phyloP scores from a whole-genome alignment of 208 protist species.

The Herpetomonas tarakana region DNA sequence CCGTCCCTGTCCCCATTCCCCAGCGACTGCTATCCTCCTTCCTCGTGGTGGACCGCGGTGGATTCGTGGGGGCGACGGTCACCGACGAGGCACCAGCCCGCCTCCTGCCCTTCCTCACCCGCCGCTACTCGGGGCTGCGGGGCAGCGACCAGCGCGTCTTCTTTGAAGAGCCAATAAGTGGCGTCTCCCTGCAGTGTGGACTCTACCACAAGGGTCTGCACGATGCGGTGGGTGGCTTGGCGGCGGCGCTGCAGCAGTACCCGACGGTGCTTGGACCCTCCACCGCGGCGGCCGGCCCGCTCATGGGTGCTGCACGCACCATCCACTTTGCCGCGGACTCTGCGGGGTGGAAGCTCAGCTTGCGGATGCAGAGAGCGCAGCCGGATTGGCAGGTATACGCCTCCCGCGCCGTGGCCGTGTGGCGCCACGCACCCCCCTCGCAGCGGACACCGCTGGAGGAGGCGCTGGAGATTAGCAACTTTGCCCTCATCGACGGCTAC shows the following conservation, averaged over 20 bases:
- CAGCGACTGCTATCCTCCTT: too few species aligned
- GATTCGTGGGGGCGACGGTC: background rate
- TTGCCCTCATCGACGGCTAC: slow-evolving; percentile 4
- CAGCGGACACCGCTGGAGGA: background rate
- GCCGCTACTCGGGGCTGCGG: slow-evolving; percentile 15
- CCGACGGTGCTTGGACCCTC: background rate
- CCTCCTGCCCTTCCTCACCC: slow-evolving; percentile 18
- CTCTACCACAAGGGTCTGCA: slow-evolving; percentile 20
- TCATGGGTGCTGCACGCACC: background rate
- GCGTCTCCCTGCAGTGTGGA: slow-evolving; percentile 24
- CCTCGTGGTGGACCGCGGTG: background rate
- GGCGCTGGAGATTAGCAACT: too few species aligned
- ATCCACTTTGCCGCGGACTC: slow-evolving; percentile 13
- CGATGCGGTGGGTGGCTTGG: slow-evolving; percentile 23
- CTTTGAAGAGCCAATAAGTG: slow-evolving; percentile 23
- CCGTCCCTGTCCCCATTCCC: too few species aligned
- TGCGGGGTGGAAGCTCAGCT: slow-evolving; percentile 22
- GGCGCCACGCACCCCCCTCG: background rate
- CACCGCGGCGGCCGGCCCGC: background rate
- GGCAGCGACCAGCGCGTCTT: slow-evolving; percentile 20
- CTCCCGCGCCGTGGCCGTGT: slow-evolving; percentile 19
- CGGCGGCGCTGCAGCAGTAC: background rate
- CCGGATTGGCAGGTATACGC: slow-evolving; percentile 28
- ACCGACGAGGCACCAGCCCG: background rate
- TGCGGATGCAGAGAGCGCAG: slow-evolving; percentile 14